Base-by-base conservation (phyloP, 2,329 filamentous ascomycete genomes). In the Neonectria faginata region DNA sequence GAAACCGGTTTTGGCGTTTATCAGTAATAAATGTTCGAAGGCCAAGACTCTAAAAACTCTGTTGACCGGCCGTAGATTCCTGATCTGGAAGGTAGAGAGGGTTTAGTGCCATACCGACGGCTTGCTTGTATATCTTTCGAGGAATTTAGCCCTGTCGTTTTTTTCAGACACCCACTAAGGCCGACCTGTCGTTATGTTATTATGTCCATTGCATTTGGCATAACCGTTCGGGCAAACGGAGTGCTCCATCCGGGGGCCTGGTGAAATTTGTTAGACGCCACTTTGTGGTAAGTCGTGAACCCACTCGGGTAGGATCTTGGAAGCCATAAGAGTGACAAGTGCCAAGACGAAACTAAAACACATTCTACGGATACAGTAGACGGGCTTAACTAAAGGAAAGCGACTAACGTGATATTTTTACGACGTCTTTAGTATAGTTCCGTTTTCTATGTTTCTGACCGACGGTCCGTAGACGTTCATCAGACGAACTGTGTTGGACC, bases 381-480 rank as follows among this genome's bases (percentile, higher is more conserved):
- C n/a, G 16, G 41, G 4, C 41, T 44, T 8, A 20, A 22, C 41
- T 44, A 7, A 12, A 9, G n/a, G 41, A 44, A 44, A 22, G 20
- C 20, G 20, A 22, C 20, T 22, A 22, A 22, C 20, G 20, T 22
- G 20, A 22, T 22, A 22, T 22, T 22, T 22, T 22, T 22, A 22
- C 20, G 20, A 22, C 20, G 20, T 22, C 20, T 22, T 22, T 22
- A 22, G 20, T 22, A 22, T 22, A 22, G 20, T 22, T 22, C 20
- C 20, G 20, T 22, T 22, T 22, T 22, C 20, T 22, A 22, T 22
- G 20, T 22, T 22, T 22, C 20, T 22, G 20, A 22, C 20, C 20
- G 1, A 54, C 27, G 71, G 71, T 1, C 70, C 71, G 11, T 72
- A 73, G 39, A 62, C 65, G 20, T 73, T 73, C 31, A 70, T 66